Base-by-base conservation (phyloP, 805 yeast species). In the Huiozyma sinensis region DNA sequence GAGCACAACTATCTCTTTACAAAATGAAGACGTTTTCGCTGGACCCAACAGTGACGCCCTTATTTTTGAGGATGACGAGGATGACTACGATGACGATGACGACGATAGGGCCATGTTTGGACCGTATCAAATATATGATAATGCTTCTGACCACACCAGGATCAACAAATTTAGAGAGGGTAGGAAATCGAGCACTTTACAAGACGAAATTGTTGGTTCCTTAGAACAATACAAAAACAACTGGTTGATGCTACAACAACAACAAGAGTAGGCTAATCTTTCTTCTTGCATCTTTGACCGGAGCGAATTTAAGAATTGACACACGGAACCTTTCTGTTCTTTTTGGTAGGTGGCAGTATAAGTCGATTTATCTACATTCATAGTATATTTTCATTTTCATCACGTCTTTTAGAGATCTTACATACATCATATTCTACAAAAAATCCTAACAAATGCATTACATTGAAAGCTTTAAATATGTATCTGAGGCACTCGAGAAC, bases 221-320 rank as follows among this genome's bases (percentile, higher is more conserved):
- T 46, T 62, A 42, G 67, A 63, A 41, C 64, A 61, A 45, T 63
- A 62, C 44, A 63, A 61, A 48, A 63, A 62, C 44, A 62, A 63
- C 42, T 63, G 67, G 67, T 45, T 63, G 32, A 58, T 62, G 54
- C 47, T 61, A 35, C 66, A 63, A 50, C 61, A 57, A 38, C 60
- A 60, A 34, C 60, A 57, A 43, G 58, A 56, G 12, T 53, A 41
- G 47, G n/a, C 12, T 4, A 36, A 36, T 32, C 5, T 27, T 33
- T 27, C 11, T 10, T 24, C 29, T 28, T 34, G 27, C 33, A 28
- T 41, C 24, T 17, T 17, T 17, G 24, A 17, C 24, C 24, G 24
- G 24, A 17, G 24, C 24, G 24, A 17, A 17, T 17, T 17, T 4
- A 9, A 42, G 13, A 33, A 42, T 7, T 30, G 36, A 39, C 13